These are phyloP conservation scores for Bimuria novae-zelandiae DNA, from an alignment of 2,329 filamentous ascomycete species.

Conservation along the genomic window DNA sequence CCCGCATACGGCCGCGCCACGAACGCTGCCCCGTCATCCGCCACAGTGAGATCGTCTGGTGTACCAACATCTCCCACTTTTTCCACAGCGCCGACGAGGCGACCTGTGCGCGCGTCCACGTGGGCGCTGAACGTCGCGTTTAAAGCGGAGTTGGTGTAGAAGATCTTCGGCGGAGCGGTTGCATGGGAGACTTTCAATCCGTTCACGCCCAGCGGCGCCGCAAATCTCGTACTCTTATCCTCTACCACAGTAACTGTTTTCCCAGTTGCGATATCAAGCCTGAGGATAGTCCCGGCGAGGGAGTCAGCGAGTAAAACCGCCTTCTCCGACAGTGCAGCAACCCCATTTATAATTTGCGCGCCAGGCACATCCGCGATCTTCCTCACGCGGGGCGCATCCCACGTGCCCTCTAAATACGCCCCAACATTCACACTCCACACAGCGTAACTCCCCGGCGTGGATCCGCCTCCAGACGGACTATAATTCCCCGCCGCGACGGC, in stretches of 20 bases:
- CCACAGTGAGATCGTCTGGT: not conserved
- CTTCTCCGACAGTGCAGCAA: not conserved
- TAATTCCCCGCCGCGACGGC: constrained; percentile 33
- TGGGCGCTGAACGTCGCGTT: not conserved
- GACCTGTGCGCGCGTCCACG: not conserved
- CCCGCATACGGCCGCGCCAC: not conserved
- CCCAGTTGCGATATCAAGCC: not conserved
- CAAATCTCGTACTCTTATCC: not conserved
- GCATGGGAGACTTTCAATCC: not conserved
- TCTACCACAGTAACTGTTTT: not conserved
- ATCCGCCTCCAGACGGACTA: constrained; percentile 2
- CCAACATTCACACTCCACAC: constrained; percentile 26
- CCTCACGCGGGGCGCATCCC: no score
- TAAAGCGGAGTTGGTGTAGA: not conserved
- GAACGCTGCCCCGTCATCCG: constrained; percentile 1
- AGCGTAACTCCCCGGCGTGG: constrained; percentile 13
- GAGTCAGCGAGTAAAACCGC: not conserved
- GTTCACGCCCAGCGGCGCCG: not conserved
- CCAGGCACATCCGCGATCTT: not conserved
- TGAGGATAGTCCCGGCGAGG: not conserved
- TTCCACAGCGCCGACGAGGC: not conserved
- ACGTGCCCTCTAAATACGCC: no score
- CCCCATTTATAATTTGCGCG: not conserved
- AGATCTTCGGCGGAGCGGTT: not conserved
- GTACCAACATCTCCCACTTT: not conserved